phyloP scores from a whole-genome alignment of 139 green algal genomes.

The Marvania coccoides region DNA sequence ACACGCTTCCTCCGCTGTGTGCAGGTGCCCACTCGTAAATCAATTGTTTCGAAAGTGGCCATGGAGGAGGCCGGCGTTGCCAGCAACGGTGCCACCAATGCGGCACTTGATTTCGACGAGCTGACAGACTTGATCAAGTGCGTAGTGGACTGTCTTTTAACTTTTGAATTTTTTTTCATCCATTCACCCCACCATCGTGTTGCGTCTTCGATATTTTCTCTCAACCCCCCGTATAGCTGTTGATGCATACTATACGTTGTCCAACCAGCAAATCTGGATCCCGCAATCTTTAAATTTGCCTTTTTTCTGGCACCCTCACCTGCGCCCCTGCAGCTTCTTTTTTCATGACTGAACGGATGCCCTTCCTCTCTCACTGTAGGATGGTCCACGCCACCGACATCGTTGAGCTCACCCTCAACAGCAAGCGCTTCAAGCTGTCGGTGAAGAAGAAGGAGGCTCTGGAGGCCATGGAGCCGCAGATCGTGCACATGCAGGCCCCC shows the following conservation, averaged over 20 bases:
- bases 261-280: too few species aligned
- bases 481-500: slow-evolving; percentile 13
- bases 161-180: not conserved
- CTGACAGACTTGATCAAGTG: slow-evolving; percentile 73
- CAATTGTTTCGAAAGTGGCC: slow-evolving; percentile 4
- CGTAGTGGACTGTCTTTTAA: not conserved
- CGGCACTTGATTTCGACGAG: slow-evolving; percentile 72
- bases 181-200: too few species aligned
- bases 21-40: not conserved
- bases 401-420: slow-evolving; percentile 91
- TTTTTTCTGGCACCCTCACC: too few species aligned
- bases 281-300: too few species aligned
- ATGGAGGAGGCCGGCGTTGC: slow-evolving; percentile 20
- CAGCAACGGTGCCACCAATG: slow-evolving; percentile 32
- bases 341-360: too few species aligned
- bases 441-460: slow-evolving; percentile 85
- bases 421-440: slow-evolving; percentile 81
- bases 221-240: too few species aligned
- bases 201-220: too few species aligned
- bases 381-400: slow-evolving; percentile 93
- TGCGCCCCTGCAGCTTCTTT: too few species aligned
- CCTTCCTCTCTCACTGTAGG: too few species aligned
- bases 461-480: slow-evolving; percentile 35
- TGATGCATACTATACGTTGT: too few species aligned
- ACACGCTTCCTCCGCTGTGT: not conserved